Base-by-base conservation (phyloP, 768 basidiomycete species). In the Holtermanniella nyarrowii region DNA sequence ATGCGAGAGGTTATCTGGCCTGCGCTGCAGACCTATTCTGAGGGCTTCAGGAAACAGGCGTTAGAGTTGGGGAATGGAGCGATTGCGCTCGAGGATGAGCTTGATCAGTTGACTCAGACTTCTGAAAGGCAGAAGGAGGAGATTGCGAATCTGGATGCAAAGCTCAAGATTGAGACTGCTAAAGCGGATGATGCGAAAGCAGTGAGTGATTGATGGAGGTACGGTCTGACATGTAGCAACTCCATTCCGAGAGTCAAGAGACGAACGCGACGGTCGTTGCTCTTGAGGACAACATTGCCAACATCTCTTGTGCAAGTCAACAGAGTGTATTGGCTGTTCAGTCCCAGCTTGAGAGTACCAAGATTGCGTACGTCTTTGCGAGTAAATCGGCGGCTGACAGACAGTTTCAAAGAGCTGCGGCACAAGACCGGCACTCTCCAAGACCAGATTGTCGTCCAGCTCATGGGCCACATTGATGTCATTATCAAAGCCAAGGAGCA, bases 101-200 rank as follows among this genome's bases (percentile, higher is more conserved):
- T 88, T 10, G 89, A 93, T 63, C 79, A 84, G 58, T 72, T 87
- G 48, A 79, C 77, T 0, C 73, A 82, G 49, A 82, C 85, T 55
- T 86, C 85, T 63, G 88, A 91, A 69, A 84, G 85, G 50, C 72
- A 84, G 54, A 85, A 85, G 51, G 82, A 87, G 61, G 86, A 89
- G 56, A 79, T 85, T 21, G 75, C 73, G 44, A 83, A 84, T 62
- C 66, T 83, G 21, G 84, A 85, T 66, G 83, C 83, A 69, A 85
- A 86, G 43, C 31, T 69, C 18, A 60, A 56, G 46, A 48, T 63
- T 24, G 50, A 54, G n/a, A 53, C 53, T 26, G 63, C 63, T 2
- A 56, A 69, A 24, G 68, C 68, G 1, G 66, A 70, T 16, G 53
- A 57, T 24, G 63, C 60, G 24, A 67, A 66, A 45, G 54, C 56